A percentile compares a stretch with the other conserved stretches of the same genome.
Evolutionary conservation across 2,329 filamentous ascomycete genomes (phyloP).

Genomic region (Lachnellula arida): DNA sequence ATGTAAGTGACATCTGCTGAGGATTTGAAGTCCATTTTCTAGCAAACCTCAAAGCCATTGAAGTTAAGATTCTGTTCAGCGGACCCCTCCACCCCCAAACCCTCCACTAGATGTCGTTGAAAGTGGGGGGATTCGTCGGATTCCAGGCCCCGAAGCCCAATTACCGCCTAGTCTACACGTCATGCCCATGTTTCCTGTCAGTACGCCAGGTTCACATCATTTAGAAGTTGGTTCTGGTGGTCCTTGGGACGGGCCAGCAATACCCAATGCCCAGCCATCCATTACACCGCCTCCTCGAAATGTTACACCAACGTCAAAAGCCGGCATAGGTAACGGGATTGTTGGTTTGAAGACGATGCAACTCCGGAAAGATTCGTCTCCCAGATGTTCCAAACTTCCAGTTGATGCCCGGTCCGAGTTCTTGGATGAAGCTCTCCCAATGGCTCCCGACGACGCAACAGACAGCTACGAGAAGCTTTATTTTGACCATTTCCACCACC

Average conservation of each 20-base stretch:
- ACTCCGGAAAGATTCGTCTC: background rate
- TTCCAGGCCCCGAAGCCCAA: no score
- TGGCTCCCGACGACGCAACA: background rate
- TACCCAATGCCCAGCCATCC: background rate
- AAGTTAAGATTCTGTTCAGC: no score
- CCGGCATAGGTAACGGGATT: background rate
- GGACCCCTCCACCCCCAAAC: no score
- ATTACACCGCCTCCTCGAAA: background rate
- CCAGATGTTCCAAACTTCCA: background rate
- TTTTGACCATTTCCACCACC: conserved; percentile 38
- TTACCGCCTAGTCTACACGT: no score
- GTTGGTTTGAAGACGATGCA: background rate
- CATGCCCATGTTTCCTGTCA: no score
- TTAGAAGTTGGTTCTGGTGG: background rate
- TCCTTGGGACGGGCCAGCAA: background rate
- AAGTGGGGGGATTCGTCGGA: no score
- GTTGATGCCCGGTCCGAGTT: background rate
- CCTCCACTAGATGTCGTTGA: no score
- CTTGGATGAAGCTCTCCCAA: background rate
- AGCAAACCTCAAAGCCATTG: background rate
- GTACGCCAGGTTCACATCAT: no score
- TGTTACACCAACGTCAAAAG: background rate
- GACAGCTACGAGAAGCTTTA: conserved; percentile 32
- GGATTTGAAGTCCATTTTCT: background rate
- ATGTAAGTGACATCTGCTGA: background rate